A percentile compares a stretch with the other conserved stretches of the same genome.
These are phyloP conservation scores for Albifimbria verrucaria DNA, from an alignment of 2,329 filamentous ascomycete species.

Conservation along the genomic window DNA sequence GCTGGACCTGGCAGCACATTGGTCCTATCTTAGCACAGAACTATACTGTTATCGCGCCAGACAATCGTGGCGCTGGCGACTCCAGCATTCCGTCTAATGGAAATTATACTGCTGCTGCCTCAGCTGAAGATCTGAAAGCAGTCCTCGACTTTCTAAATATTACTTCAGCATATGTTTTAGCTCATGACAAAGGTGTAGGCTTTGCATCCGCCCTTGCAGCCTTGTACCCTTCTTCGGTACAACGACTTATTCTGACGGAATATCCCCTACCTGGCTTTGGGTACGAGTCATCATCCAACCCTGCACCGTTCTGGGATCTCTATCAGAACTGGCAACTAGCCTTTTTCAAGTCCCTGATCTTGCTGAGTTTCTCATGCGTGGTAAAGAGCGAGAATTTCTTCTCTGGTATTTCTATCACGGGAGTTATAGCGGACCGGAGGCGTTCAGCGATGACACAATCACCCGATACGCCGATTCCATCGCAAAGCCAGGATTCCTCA, in stretches of 20 bases:
- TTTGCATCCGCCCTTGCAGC: conserved; percentile 36
- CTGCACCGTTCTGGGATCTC: conserved; percentile 31
- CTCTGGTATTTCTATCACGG: conserved; percentile 45
- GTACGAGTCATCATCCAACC: conserved; percentile 28
- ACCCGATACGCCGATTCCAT: conserved; percentile 35
- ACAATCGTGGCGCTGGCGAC: conserved; percentile 38
- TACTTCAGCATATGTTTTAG: conserved; percentile 37
- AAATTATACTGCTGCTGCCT: conserved; percentile 37
- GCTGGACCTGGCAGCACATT: conserved; percentile 34
- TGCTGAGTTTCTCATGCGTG: conserved; percentile 42
- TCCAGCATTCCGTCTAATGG: conserved; percentile 33
- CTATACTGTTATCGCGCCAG: conserved; percentile 40
- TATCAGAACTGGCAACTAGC: conserved; percentile 40
- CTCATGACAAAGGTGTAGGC: conserved; percentile 43
- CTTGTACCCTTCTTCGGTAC: conserved; percentile 30
- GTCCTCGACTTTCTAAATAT: conserved; percentile 41
- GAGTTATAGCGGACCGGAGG: conserved; percentile 35
- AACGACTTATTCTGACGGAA: conserved; percentile 32
- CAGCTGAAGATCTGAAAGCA: conserved; percentile 33
- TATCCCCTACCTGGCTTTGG: conserved; percentile 40
- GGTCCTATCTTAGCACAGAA: conserved; percentile 37
- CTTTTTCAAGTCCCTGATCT: conserved; percentile 42
- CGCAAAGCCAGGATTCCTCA: conserved; percentile 40
- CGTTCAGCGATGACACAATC: conserved; percentile 34
- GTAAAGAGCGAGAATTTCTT: conserved; percentile 38